phyloP scores from a whole-genome alignment of 768 basidiomycete genomes.

The Tricholoma saponaceum region DNA sequence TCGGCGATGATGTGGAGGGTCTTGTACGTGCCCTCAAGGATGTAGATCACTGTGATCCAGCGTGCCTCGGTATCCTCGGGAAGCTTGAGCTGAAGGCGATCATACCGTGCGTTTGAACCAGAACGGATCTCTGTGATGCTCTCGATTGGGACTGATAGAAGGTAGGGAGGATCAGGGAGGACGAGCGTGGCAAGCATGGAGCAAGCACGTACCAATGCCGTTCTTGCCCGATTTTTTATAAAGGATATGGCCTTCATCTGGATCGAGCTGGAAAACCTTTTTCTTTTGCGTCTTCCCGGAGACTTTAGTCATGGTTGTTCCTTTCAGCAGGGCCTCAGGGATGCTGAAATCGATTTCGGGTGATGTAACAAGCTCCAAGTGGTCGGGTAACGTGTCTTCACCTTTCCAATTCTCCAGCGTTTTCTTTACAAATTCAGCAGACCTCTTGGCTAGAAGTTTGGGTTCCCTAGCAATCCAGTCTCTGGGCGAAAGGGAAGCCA shows the following conservation, averaged over 20 bases:
- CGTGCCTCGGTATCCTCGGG: conserved; percentile 57
- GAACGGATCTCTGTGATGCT: conserved; percentile 84
- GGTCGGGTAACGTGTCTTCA: not conserved
- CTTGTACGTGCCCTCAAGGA: conserved; percentile 74
- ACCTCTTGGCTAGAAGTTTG: not conserved
- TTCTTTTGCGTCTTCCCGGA: conserved; percentile 69
- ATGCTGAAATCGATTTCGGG: not conserved
- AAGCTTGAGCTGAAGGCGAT: conserved; percentile 66
- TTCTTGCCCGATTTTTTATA: conserved; percentile 61
- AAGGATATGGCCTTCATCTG: conserved; percentile 70
- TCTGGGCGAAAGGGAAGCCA: not conserved
- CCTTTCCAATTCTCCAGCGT: not conserved
- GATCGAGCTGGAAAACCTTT: conserved; percentile 64
- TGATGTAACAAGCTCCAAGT: not conserved
- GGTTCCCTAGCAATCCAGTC: not conserved
- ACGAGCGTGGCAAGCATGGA: not conserved
- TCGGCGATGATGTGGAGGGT: conserved; percentile 81
- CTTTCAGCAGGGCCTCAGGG: conserved; percentile 18
- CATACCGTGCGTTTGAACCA: conserved; percentile 64
- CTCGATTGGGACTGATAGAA: conserved; percentile 69
- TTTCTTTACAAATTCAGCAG: not conserved
- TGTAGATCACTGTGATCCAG: conserved; percentile 88
- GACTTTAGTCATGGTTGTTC: conserved; percentile 77
- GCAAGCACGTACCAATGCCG: conserved; percentile 46
- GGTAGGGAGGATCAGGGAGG: conserved; percentile 3